Evolutionary conservation across 2,329 filamentous ascomycete genomes (phyloP).

Genomic region (Claviceps digitariae): DNA sequence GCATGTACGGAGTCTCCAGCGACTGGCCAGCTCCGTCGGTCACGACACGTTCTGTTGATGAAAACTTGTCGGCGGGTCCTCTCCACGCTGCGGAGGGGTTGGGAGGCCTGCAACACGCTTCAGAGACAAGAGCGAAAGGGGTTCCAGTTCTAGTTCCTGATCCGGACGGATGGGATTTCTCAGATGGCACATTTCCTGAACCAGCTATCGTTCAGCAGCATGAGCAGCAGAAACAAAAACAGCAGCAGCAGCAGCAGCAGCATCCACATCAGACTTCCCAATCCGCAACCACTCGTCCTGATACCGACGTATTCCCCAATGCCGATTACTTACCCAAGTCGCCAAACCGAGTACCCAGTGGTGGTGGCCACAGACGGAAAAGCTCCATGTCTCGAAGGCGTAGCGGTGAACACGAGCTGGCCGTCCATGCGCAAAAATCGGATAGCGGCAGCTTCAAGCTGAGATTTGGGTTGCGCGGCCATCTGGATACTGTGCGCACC

Average conservation of each 20-base stretch:
- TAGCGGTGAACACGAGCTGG: slow-evolving; percentile 53
- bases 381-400: slow-evolving; percentile 62
- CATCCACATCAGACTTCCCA: slow-evolving; percentile 20
- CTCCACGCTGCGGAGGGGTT: slow-evolving; percentile 28
- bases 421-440: slow-evolving; percentile 40
- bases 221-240: not conserved
- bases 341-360: slow-evolving; percentile 51
- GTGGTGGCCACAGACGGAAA: slow-evolving; percentile 59
- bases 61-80: slow-evolving; percentile 16
- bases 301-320: slow-evolving; percentile 76
- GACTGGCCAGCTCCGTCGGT: slow-evolving; percentile 23
- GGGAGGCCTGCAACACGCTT: slow-evolving; percentile 24
- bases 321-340: slow-evolving; percentile 73
- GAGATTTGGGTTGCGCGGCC: slow-evolving; percentile 78
- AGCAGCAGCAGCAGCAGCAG: slow-evolving; percentile 9
- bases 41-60: slow-evolving; percentile 22
- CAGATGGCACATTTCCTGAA: slow-evolving; percentile 57
- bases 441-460: slow-evolving; percentile 80
- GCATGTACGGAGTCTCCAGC: slow-evolving; percentile 23
- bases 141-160: slow-evolving; percentile 30
- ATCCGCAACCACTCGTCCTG: slow-evolving; percentile 50
- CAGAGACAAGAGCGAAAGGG: slow-evolving; percentile 33
- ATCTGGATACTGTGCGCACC: slow-evolving; percentile 84
- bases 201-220: slow-evolving; percentile 28
- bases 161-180: slow-evolving; percentile 83